Conservation (phyloP, 106 monocot species). For the Cymbidium sinense region DNA sequence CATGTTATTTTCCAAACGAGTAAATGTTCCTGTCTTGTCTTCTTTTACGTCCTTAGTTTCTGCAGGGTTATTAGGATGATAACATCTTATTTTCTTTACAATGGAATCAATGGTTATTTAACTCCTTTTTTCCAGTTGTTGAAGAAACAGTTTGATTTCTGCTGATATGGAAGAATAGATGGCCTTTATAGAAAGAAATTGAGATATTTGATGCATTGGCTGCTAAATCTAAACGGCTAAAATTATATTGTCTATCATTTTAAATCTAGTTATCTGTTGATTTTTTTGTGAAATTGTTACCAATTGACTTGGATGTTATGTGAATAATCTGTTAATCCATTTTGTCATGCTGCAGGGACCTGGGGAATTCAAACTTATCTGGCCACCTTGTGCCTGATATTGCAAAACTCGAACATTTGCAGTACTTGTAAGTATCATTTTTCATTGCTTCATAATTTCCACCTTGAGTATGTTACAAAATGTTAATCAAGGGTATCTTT, state of each 20-base stretch:
- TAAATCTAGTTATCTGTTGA: neutral
- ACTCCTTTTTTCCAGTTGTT: neutral
- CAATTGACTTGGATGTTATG: neutral
- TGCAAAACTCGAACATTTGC: conserved; percentile 77
- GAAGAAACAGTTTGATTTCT: neutral
- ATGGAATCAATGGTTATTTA: neutral
- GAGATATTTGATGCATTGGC: neutral
- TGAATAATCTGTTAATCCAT: conserved; percentile 8
- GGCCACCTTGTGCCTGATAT: conserved; percentile 76
- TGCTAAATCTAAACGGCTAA: neutral
- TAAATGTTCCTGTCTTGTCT: neutral
- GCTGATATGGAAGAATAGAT: neutral
- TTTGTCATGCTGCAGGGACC: conserved; percentile 44
- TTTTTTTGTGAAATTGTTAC: conserved; percentile 6
- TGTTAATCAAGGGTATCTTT: neutral
- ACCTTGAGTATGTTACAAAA: neutral
- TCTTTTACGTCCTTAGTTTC: neutral
- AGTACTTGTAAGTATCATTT: conserved; percentile 61
- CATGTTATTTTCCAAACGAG: neutral
- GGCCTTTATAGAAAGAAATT: neutral
- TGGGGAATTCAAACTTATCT: conserved; percentile 80
- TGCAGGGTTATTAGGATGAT: neutral
- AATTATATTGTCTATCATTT: neutral
- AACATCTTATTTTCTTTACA: neutral
- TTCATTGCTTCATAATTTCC: neutral